A percentile compares a stretch with the other conserved stretches of the same genome.
Evolutionary conservation across 2,329 filamentous ascomycete genomes (phyloP).

Genomic region (Trichoderma sp.): DNA sequence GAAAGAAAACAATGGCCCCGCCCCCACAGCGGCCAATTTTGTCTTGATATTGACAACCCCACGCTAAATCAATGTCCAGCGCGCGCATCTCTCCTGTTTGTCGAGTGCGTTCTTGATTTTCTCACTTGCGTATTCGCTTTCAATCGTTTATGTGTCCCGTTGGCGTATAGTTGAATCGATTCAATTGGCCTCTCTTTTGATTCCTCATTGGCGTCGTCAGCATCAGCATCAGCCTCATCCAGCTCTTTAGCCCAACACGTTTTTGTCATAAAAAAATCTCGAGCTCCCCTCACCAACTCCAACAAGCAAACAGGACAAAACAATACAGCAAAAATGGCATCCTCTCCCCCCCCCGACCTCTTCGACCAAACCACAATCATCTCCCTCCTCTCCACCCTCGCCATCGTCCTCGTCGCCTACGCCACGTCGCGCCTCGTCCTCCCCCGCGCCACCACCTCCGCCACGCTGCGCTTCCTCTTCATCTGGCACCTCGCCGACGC

Average conservation of each 20-base stretch:
- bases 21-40: conserved; percentile 18
- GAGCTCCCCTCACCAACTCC: neutral
- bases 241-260: too few species aligned
- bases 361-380: conserved; percentile 64
- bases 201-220: neutral
- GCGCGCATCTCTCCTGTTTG: neutral
- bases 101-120: neutral
- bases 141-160: neutral
- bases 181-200: neutral
- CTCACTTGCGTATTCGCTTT: neutral
- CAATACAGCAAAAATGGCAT: conserved; percentile 26
- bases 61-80: conserved; percentile 8
- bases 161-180: neutral
- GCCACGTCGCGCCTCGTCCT: conserved; percentile 52
- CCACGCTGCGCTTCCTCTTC: conserved; percentile 75
- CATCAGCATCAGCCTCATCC: neutral
- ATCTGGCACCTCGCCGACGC: conserved; percentile 95
- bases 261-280: too few species aligned
- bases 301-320: neutral
- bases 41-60: neutral
- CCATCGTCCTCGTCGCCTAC: conserved; percentile 56
- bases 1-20: neutral
- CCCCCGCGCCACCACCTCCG: conserved; percentile 52
- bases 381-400: conserved; percentile 60
- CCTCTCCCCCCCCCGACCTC: conserved; percentile 55